Conservation (phyloP, 2,329 filamentous ascomycete genomes). For the Endocalyx cinctus region DNA sequence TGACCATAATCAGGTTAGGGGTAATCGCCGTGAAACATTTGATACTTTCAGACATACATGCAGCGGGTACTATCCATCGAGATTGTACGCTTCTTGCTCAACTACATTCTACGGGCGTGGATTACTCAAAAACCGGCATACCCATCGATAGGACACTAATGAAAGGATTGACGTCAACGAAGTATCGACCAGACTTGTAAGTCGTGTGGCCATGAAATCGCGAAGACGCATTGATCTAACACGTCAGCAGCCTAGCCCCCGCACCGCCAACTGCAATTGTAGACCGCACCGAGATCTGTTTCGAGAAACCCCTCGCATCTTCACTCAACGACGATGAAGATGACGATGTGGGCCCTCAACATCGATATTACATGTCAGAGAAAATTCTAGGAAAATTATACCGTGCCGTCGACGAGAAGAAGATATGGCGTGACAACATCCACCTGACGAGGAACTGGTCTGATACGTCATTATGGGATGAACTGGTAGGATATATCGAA, state of each 20-base stretch:
- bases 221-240: too few relatives aligned
- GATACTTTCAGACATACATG: constrained; percentile 56
- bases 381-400: constrained; percentile 69
- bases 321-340: constrained; percentile 39
- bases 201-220: too few relatives aligned
- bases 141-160: constrained; percentile 43
- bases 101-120: constrained; percentile 67
- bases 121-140: constrained; percentile 73
- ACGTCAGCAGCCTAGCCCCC: constrained; percentile 43
- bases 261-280: constrained; percentile 40
- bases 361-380: constrained; percentile 60
- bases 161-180: constrained; percentile 29
- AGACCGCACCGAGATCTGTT: constrained; percentile 38
- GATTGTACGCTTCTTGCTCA: constrained; percentile 54
- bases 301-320: constrained; percentile 27
- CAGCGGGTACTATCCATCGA: constrained; percentile 44
- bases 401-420: constrained; percentile 66
- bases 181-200: constrained; percentile 52
- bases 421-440: constrained; percentile 55
- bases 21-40: constrained; percentile 61
- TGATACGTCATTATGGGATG: constrained; percentile 39
- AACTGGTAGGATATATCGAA: constrained; percentile 29
- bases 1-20: constrained; percentile 19
- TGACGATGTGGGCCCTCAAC: constrained; percentile 38
- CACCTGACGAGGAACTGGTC: constrained; percentile 21